phyloP scores from a whole-genome alignment of 2,329 filamentous ascomycete species.

The Diplodia intermedia region DNA sequence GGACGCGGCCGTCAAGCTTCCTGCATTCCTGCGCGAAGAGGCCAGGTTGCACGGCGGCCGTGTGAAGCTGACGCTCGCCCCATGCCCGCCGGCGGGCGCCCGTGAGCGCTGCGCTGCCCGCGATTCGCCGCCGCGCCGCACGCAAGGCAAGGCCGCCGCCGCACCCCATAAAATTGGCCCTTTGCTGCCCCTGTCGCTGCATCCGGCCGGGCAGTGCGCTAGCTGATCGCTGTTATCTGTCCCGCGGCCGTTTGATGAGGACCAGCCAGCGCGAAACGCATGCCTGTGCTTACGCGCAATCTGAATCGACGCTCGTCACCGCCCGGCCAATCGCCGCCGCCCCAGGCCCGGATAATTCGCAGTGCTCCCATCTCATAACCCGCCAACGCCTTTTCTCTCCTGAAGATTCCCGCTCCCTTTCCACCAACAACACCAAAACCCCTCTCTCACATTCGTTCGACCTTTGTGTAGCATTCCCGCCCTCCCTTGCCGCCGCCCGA shows the following conservation, averaged over 20 bases:
- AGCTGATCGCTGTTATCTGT: conserved; percentile 32
- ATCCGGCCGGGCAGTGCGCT: conserved; percentile 30
- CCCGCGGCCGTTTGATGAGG: conserved; percentile 32
- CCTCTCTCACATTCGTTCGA: conserved; percentile 35
- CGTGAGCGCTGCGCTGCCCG: conserved; percentile 21
- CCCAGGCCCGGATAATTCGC: conserved; percentile 30
- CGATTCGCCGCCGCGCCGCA: conserved; percentile 28
- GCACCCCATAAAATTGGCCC: conserved; percentile 30
- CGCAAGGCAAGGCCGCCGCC: conserved; percentile 31
- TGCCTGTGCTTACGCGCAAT: conserved; percentile 33
- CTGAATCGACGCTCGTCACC: conserved; percentile 31
- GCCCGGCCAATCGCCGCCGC: conserved; percentile 31
- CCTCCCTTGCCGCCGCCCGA: conserved; percentile 33
- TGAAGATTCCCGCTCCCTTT: conserved; percentile 31
- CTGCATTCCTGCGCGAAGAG: conserved; percentile 27
- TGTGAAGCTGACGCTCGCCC: conserved; percentile 19
- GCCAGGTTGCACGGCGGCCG: conserved; percentile 24
- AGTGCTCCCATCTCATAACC: conserved; percentile 32
- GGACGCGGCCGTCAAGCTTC: conserved; percentile 7
- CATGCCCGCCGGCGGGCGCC: conserved; percentile 9
- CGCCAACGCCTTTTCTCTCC: conserved; percentile 30
- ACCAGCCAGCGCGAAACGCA: conserved; percentile 30
- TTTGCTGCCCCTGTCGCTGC: conserved; percentile 31
- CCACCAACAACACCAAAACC: conserved; percentile 34
- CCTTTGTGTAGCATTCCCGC: conserved; percentile 33